phyloP scores from a whole-genome alignment of 129 eudicot genomes.

The Arctium minus region DNA sequence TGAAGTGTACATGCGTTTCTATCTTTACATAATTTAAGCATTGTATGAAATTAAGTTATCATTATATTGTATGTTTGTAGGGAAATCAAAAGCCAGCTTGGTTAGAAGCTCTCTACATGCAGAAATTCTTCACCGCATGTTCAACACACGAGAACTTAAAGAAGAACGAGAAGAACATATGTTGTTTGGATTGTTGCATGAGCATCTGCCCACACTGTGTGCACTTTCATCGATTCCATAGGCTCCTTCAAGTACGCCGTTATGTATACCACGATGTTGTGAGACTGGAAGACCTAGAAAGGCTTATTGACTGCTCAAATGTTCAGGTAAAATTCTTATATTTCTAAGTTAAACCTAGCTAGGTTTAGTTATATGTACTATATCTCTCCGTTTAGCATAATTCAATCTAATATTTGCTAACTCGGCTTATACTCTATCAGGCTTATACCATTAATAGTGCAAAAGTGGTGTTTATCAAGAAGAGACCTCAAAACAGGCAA shows the following conservation, averaged over 20 bases:
- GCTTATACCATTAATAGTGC: slow-evolving; percentile 96
- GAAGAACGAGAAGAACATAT: slow-evolving; percentile 96
- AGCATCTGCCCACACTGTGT: slow-evolving; percentile 97
- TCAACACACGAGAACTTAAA: slow-evolving; percentile 74
- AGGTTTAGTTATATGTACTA: neutral
- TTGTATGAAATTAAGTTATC: neutral
- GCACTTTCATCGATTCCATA: slow-evolving; percentile 66
- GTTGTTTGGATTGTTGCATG: slow-evolving; percentile 88
- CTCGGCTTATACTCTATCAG: slow-evolving; percentile 31
- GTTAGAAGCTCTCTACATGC: slow-evolving; percentile 81
- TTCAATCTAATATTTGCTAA: slow-evolving; percentile 12
- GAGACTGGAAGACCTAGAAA: slow-evolving; percentile 90
- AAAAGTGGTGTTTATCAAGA: slow-evolving; percentile 90
- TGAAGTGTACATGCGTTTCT: neutral
- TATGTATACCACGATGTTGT: slow-evolving; percentile 95
- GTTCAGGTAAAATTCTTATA: slow-evolving; percentile 57
- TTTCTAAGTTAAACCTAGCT: neutral
- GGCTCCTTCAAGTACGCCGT: slow-evolving; percentile 94
- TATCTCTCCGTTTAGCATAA: slow-evolving; percentile 2
- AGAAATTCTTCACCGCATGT: slow-evolving; percentile 75
- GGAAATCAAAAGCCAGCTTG: slow-evolving; percentile 83
- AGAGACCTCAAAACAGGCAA: slow-evolving; percentile 96
- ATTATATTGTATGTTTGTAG: slow-evolving; percentile 27
- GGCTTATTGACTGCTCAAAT: slow-evolving; percentile 82
- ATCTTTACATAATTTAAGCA: slow-evolving; percentile 12